Evolutionary conservation across 768 basidiomycete genomes (phyloP).

Genomic region (Lactifluus piperatus): DNA sequence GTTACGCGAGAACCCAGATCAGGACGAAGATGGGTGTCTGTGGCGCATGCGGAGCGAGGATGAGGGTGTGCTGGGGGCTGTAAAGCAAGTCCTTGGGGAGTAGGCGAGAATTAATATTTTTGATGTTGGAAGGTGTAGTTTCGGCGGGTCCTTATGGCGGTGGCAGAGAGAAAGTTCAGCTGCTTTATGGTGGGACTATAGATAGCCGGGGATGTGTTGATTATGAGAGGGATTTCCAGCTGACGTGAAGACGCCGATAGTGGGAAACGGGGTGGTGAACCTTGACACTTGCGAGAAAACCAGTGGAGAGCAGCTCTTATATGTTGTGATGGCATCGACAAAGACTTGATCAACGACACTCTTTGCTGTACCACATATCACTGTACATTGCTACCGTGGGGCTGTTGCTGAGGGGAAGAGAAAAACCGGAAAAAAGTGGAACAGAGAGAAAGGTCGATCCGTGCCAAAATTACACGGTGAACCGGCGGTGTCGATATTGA

Average conservation of each 20-base stretch:
- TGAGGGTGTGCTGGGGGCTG: conserved; percentile 31
- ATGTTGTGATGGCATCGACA: not conserved
- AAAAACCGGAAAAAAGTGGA: too few species aligned
- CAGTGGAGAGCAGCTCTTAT: too few species aligned
- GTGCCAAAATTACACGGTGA: not conserved
- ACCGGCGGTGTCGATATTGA: not conserved
- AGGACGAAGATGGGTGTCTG: conserved; percentile 59
- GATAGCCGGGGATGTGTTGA: not conserved
- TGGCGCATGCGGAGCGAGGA: conserved; percentile 60
- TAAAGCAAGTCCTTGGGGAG: conserved; percentile 36
- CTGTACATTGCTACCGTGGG: too few species aligned
- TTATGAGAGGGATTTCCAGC: not conserved
- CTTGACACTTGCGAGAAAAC: too few species aligned
- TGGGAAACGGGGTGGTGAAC: too few species aligned
- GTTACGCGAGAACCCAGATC: conserved; percentile 38
- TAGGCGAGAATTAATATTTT: not conserved
- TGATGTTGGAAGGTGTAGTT: not conserved
- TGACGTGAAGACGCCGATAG: too few species aligned
- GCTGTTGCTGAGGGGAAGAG: too few species aligned
- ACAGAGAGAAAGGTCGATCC: not conserved
- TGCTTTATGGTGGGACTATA: not conserved
- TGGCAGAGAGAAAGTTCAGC: not conserved
- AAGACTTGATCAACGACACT: not conserved
- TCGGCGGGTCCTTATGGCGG: not conserved
- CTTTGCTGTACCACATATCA: not conserved